Percentiles rank a stretch among this genome's conserved stretches.
These are phyloP conservation scores for Mycena sp. DNA, from an alignment of 1,284 basidiomycete genomes.

Conservation along the genomic window DNA sequence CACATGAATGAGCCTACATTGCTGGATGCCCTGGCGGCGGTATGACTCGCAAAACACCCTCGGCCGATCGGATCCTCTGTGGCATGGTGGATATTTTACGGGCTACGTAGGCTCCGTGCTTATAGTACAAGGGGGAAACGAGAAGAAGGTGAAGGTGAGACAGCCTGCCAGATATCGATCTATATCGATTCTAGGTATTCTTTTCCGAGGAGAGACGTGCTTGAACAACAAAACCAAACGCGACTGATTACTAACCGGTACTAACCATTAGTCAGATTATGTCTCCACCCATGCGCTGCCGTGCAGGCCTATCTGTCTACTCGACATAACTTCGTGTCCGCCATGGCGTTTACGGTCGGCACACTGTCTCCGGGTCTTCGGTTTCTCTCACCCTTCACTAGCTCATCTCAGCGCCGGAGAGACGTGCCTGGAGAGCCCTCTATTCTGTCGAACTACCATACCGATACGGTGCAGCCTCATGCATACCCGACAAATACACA, in stretches of 20 bases:
- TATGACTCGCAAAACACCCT: slow-evolving; percentile 67
- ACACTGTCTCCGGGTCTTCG: not conserved
- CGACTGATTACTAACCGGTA: not conserved
- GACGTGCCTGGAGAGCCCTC: not conserved
- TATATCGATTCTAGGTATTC: slow-evolving; percentile 10
- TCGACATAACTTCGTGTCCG: too few relatives aligned
- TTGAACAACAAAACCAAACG: not conserved
- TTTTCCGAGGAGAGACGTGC: not conserved
- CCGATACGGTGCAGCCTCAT: not conserved
- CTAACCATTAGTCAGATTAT: too few relatives aligned
- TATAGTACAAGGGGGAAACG: slow-evolving; percentile 26
- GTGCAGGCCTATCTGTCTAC: not conserved
- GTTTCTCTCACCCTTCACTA: not conserved
- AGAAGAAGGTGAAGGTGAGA: slow-evolving; percentile 11
- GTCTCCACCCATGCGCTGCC: not conserved
- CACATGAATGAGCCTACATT: slow-evolving; percentile 49
- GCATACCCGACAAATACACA: not conserved
- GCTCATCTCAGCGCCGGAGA: not conserved
- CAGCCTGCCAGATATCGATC: slow-evolving; percentile 29
- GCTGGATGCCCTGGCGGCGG: slow-evolving; percentile 58
- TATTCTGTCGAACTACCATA: not conserved
- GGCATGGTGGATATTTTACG: slow-evolving; percentile 52
- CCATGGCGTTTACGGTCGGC: slow-evolving; percentile 9
- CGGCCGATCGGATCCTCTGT: slow-evolving; percentile 71
- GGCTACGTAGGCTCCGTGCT: not conserved